Evolutionary conservation across 2,329 filamentous ascomycete species (phyloP), one percentile per base, ranked within the genome.

Genomic region (Stachybotrys echinatus): DNA sequence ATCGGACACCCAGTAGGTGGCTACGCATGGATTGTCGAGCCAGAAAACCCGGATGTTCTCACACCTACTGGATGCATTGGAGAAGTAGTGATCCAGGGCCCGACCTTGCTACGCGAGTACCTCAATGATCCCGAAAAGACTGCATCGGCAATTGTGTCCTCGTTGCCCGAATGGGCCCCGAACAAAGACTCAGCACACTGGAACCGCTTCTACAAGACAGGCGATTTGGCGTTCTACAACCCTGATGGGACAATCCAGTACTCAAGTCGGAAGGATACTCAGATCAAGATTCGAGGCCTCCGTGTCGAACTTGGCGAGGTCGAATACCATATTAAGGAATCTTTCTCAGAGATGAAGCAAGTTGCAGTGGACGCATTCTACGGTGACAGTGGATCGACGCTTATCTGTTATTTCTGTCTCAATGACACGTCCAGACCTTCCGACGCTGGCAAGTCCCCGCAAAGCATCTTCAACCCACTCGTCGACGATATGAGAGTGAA

Each of bases 251-350:
- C 17, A 8, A n/a, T 40, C 8, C 17, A 18, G n/a, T 40, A 40
- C 47, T 54, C 77, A 37, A 76, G 76, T 27, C 65, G 79, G 23
- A 77, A 76, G 53, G 79, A 83, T 54, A 68, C 66, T 0, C 79
- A 83, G 58, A 69, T 82, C 39, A 83, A 83, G 55, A 61, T 83
- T 10, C 69, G 72, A 18, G 81, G 83, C 38, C 80, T 73, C 42
- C 60, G 77, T 46, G 66, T 79, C 48, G 81, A 76, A 60, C 65
- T 76, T 0, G 54, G 47, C 1, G 55, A 58, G n/a, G 45, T 50
- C 3, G 55, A 57, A n/a, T 18, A 40, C n/a, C 42, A 48, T 4
- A 49, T 54, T 18, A 40, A 14, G 17, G 19, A 46, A 17, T 34
- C 27, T 3, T 18, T 19, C 17, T 18, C 23, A 7, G 27, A 34